Evolutionary conservation across 805 yeast genomes (phyloP).

Genomic region (Yamadazyma scolyti): DNA sequence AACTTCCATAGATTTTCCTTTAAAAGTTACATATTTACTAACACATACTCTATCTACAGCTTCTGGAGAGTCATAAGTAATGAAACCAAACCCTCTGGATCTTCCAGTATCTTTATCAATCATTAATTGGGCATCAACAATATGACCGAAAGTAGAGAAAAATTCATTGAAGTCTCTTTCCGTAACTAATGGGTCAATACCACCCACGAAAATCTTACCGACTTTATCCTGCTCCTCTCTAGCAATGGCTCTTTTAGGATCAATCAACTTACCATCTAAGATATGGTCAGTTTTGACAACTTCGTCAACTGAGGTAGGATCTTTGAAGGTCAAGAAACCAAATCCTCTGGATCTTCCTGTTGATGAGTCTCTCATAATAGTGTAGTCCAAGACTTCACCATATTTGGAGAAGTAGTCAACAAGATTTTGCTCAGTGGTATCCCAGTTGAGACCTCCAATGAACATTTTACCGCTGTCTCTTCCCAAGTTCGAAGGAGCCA

Average conservation of each 20-base stretch:
- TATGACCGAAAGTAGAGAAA: slow-evolving; percentile 83
- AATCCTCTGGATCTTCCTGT: slow-evolving; percentile 94
- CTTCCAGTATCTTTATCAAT: slow-evolving; percentile 95
- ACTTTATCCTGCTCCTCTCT: slow-evolving; percentile 96
- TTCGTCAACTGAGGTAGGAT: slow-evolving; percentile 77
- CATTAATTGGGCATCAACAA: slow-evolving; percentile 95
- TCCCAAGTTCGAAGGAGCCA: slow-evolving; percentile 29
- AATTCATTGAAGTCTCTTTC: slow-evolving; percentile 85
- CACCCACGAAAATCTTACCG: slow-evolving; percentile 96
- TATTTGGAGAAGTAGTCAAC: slow-evolving; percentile 78
- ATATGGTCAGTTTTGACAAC: slow-evolving; percentile 85
- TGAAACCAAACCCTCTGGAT: slow-evolving; percentile 95
- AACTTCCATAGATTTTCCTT: slow-evolving; percentile 82
- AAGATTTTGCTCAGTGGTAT: slow-evolving; percentile 86
- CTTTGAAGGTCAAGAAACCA: slow-evolving; percentile 86
- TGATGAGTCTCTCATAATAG: slow-evolving; percentile 85
- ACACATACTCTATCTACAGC: slow-evolving; percentile 89
- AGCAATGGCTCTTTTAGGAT: slow-evolving; percentile 96
- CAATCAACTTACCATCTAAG: slow-evolving; percentile 92
- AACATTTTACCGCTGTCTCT: slow-evolving; percentile 86
- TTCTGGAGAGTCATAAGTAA: slow-evolving; percentile 90
- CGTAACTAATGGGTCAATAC: slow-evolving; percentile 89
- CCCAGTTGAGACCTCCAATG: slow-evolving; percentile 97
- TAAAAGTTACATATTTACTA: slow-evolving; percentile 75
- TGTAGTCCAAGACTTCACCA: slow-evolving; percentile 84